These are phyloP conservation scores for Diplotaxis tenuifolia DNA, from an alignment of 345 rosid species.

Conservation along the genomic window DNA sequence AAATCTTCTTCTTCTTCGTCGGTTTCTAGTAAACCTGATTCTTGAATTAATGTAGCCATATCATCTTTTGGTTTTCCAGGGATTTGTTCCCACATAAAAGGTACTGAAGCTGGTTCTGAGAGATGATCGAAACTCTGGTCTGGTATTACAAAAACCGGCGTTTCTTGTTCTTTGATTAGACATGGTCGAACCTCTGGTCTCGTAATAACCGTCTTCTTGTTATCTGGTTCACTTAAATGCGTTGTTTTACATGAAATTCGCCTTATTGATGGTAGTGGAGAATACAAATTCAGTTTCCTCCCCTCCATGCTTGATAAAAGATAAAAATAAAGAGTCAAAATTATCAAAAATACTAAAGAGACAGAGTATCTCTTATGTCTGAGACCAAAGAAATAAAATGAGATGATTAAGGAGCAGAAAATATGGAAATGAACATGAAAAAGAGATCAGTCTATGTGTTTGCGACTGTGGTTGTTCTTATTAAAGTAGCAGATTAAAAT, in stretches of 20 bases:
- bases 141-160: slow-evolving; percentile 30
- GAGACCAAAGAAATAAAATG: not conserved
- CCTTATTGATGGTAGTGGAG: slow-evolving; percentile 83
- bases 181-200: slow-evolving; percentile 49
- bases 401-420: not conserved
- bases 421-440: not conserved
- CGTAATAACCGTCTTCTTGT: slow-evolving; percentile 13
- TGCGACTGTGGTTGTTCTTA: slow-evolving; percentile 19
- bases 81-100: slow-evolving; percentile 83
- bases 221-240: slow-evolving; percentile 2
- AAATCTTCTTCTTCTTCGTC: slow-evolving; percentile 48
- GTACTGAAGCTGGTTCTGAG: slow-evolving; percentile 79
- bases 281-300: slow-evolving; percentile 65
- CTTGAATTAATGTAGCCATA: slow-evolving; percentile 33
- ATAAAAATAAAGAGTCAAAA: not conserved
- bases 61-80: slow-evolving; percentile 75
- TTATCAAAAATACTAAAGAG: not conserved
- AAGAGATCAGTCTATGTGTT: not conserved
- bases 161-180: slow-evolving; percentile 19
- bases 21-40: slow-evolving; percentile 31
- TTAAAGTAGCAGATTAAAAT: slow-evolving; percentile 2
- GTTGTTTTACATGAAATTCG: slow-evolving; percentile 26
- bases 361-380: not conserved
- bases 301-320: slow-evolving; percentile 54
- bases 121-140: slow-evolving; percentile 66